phyloP scores from a whole-genome alignment of 495 filamentous ascomycete genomes.

The Tuber aestivum region DNA sequence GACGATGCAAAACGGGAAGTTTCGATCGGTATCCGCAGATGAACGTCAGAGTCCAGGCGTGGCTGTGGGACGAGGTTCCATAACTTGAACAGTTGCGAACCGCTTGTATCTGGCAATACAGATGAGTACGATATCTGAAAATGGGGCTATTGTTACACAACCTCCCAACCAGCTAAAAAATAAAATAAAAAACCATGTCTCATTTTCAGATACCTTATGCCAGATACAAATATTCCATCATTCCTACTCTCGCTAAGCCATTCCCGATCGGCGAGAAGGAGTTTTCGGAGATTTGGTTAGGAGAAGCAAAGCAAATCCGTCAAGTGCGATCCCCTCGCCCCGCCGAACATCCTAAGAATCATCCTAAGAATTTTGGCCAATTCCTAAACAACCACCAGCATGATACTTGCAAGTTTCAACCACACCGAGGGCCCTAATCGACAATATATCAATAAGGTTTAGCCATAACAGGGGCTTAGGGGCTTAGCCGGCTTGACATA shows the following conservation, averaged over 20 bases:
- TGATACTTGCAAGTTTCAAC: background rate
- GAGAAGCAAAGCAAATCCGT: slow-evolving; percentile 24
- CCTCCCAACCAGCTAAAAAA: background rate
- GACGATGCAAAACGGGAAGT: slow-evolving; percentile 21
- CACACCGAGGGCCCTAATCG: background rate
- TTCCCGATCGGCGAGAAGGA: slow-evolving; percentile 25
- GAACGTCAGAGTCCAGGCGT: slow-evolving; percentile 23
- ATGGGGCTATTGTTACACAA: background rate
- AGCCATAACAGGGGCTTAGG: background rate
- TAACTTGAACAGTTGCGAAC: slow-evolving; percentile 15
- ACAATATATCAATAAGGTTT: background rate
- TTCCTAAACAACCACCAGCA: background rate
- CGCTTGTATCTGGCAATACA: background rate
- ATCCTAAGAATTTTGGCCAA: slow-evolving; percentile 3
- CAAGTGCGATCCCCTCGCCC: background rate
- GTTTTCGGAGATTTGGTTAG: slow-evolving; percentile 12
- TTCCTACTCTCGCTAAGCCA: slow-evolving; percentile 31
- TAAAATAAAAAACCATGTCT: background rate
- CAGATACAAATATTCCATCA: slow-evolving; percentile 14
- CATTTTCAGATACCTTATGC: background rate
- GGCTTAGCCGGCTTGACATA: background rate
- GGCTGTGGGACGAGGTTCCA: slow-evolving; percentile 18
- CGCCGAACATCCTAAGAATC: background rate
- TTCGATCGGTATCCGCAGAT: slow-evolving; percentile 3
- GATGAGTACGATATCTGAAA: background rate